Evolutionary conservation across 225 moss, liverwort and hornwort genomes (phyloP).

Genomic region (Physcomitrellopsis africana): DNA sequence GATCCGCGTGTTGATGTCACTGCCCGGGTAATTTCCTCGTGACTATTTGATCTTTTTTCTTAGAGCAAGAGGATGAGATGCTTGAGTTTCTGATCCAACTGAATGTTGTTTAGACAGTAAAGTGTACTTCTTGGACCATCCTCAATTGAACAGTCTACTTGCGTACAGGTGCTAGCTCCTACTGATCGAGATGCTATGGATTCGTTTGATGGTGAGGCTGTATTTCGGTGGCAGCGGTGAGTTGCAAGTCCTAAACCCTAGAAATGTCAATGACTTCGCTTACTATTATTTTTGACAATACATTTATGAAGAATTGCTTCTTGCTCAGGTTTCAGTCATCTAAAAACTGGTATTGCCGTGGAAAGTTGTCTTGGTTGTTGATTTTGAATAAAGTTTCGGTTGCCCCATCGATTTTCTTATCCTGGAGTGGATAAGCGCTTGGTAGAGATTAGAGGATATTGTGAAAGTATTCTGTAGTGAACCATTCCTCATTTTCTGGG

Average conservation of each 20-base stretch:
- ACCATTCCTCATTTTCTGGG: background rate
- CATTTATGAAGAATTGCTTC: constrained; percentile 14
- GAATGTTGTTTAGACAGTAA: background rate
- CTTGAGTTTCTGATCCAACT: constrained; percentile 13
- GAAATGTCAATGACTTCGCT: background rate
- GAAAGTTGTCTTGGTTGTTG: background rate
- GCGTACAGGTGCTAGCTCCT: constrained; percentile 58
- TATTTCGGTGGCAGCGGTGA: constrained; percentile 88
- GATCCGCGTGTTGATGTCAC: constrained; percentile 91
- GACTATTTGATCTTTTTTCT: background rate
- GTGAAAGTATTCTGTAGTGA: background rate
- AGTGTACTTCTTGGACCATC: background rate
- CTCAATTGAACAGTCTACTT: constrained; percentile 12
- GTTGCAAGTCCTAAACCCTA: constrained; percentile 32
- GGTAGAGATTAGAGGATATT: background rate
- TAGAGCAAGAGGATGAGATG: background rate
- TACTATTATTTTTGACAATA: background rate
- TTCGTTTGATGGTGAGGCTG: constrained; percentile 73
- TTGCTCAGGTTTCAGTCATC: background rate
- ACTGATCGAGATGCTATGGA: constrained; percentile 51
- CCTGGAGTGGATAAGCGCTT: background rate
- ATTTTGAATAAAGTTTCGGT: background rate
- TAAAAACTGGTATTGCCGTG: background rate
- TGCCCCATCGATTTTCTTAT: background rate
- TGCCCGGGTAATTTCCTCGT: constrained; percentile 50